A percentile compares a stretch with the other conserved stretches of the same genome.
These are phyloP conservation scores for Medicago ruthenica DNA, from an alignment of 306 rosid genomes.

Conservation along the genomic window DNA sequence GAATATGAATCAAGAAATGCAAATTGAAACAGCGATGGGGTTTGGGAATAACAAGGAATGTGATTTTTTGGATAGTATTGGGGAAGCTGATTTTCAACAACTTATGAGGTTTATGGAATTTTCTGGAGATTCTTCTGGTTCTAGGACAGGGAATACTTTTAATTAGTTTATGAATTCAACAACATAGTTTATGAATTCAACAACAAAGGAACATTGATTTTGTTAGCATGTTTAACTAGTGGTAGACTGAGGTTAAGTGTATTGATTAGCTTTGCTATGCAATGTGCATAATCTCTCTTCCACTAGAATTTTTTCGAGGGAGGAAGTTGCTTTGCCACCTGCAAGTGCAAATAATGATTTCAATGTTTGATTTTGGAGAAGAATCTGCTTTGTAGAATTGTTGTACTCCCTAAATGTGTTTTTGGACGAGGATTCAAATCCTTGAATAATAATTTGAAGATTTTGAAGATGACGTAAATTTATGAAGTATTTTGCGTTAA, in stretches of 20 bases:
- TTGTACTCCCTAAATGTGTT: too few relatives aligned
- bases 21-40: constrained; percentile 16
- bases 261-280: constrained; percentile 1
- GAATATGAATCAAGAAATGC: constrained; percentile 26
- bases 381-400: too few relatives aligned
- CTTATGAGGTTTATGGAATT: constrained; percentile 60
- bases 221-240: neutral
- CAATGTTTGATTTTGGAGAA: too few relatives aligned
- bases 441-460: too few relatives aligned
- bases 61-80: constrained; percentile 59
- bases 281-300: neutral
- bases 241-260: neutral
- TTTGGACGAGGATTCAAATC: too few relatives aligned
- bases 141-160: constrained; percentile 49
- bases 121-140: constrained; percentile 51
- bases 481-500: too few relatives aligned
- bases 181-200: constrained; percentile 25
- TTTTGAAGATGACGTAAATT: too few relatives aligned
- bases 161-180: constrained; percentile 29
- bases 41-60: constrained; percentile 18
- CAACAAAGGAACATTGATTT: neutral
- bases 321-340: neutral
- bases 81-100: constrained; percentile 57
- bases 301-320: constrained; percentile 29
- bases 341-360: too few relatives aligned